A percentile compares a stretch with the other conserved stretches of the same genome.
Evolutionary conservation across 2,329 filamentous ascomycete genomes (phyloP).

Genomic region (Alternaria rosae): DNA sequence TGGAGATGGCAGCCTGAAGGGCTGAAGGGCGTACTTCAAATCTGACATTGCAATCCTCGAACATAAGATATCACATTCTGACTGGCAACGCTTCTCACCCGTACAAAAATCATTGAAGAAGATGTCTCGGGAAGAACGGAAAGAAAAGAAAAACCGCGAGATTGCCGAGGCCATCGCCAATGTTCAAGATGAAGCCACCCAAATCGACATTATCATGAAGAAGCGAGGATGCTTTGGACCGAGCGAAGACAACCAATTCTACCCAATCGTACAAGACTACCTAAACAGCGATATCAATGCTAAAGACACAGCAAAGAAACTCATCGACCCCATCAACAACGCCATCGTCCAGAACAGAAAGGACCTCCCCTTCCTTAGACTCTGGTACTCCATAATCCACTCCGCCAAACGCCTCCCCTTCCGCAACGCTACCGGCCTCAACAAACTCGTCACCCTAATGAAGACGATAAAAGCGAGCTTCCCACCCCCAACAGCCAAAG

Average conservation of each 20-base stretch:
- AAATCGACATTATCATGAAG: slow-evolving; percentile 2
- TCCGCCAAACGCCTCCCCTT: slow-evolving; percentile 6
- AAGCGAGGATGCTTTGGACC: slow-evolving; percentile 5
- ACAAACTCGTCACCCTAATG: slow-evolving; percentile 2
- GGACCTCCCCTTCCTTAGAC: background rate
- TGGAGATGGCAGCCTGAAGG: background rate
- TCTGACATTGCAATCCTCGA: background rate
- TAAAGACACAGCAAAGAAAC: background rate
- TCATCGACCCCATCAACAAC: background rate
- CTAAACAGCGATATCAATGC: background rate
- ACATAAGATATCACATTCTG: too few species aligned
- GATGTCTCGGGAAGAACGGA: background rate
- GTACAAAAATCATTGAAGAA: background rate
- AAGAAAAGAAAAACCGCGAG: background rate
- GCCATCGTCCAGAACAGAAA: background rate
- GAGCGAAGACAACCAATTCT: background rate
- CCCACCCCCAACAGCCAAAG: background rate
- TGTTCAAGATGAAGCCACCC: slow-evolving; percentile 3
- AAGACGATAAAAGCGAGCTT: background rate
- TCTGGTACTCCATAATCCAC: slow-evolving; percentile 8
- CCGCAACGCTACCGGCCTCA: background rate
- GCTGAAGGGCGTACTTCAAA: slow-evolving; percentile 5
- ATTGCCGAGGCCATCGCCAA: background rate
- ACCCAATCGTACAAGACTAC: slow-evolving; percentile 1
- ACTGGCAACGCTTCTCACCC: too few species aligned